Base-by-base conservation (phyloP, 805 yeast genomes). In the Wickerhamiella sergipiensis region DNA sequence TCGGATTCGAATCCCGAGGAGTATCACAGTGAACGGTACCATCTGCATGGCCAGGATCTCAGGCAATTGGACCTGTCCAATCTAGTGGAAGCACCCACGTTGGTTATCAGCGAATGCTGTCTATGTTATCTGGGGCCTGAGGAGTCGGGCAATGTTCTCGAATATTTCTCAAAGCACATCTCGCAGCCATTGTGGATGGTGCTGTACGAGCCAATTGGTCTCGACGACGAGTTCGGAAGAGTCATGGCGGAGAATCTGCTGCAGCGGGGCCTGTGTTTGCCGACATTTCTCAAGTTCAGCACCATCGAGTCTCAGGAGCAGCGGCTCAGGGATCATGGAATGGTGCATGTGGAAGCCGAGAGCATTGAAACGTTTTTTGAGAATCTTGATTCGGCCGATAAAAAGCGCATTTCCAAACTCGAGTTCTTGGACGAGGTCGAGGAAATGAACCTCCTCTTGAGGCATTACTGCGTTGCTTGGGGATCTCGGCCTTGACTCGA, bases 381-480 rank as follows among this genome's bases (percentile, higher is more conserved):
- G 54, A 48, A 60, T 26, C 63, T 79, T 2, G 54, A 55, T 9
- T 47, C 39, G 0, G 61, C 59, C 1, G 83, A 77, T 31, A 58
- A 64, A 21, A 59, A 55, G 8, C 60, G 83, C 29, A 72, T 83
- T 1, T 69, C 71, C 50, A 55, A 66, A 21, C 68, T 84, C 39
- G 92, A 85, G 62, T 66, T 83, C 56, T 69, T 85, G 19, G 94
- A 84, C 63, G 94, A 84, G 62, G 63, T 81, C 4, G 94, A 84
- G 63, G 94, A 84, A 58, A 72, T 84, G 61, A 64, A 70, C 49
- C 66, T 84, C 40, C 68, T 84, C 45, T 73, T 81, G 53, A 66
- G 68, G 36, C 94, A 84, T 63, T 84, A 84, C 56, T 73, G 78
- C 51, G 57, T 78, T 13, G 68, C 55, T 46, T 70, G 71, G 70